Conservation (phyloP, 768 basidiomycete species). For the Trametes sanguinea region DNA sequence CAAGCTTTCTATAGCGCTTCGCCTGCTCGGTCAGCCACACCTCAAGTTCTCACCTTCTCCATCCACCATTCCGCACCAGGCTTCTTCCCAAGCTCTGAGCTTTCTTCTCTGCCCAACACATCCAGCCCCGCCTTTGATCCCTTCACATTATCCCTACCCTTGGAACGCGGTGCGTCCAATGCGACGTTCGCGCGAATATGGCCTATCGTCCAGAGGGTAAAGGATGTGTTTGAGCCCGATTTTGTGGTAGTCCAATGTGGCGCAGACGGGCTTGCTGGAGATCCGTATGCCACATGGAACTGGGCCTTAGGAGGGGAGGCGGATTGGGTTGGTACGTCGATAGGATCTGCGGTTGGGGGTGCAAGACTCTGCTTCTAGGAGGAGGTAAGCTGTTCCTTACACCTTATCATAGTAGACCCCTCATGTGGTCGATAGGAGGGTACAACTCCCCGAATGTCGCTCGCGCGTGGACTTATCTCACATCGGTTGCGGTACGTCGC, state of each 20-base stretch:
- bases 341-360: conserved; percentile 56
- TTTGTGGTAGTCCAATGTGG: conserved; percentile 86
- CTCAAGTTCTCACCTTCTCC: conserved; percentile 61
- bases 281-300: conserved; percentile 76
- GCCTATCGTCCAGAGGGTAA: conserved; percentile 61
- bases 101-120: conserved; percentile 48
- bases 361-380: conserved; percentile 70
- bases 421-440: conserved; percentile 53
- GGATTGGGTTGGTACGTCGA: conserved; percentile 73
- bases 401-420: not conserved
- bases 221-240: conserved; percentile 67
- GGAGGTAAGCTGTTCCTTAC: conserved; percentile 53
- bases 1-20: conserved; percentile 62
- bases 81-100: conserved; percentile 75
- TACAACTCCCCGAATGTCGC: conserved; percentile 85
- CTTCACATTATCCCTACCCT: conserved; percentile 79
- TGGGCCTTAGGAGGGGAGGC: conserved; percentile 55
- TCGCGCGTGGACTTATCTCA: conserved; percentile 83
- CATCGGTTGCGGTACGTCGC: conserved; percentile 68
- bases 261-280: conserved; percentile 82
- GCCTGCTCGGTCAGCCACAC: conserved; percentile 32
- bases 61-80: conserved; percentile 82
- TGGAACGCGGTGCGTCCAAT: conserved; percentile 68
- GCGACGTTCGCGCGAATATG: conserved; percentile 66
- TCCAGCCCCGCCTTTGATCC: conserved; percentile 47